A percentile compares a stretch with the other conserved stretches of the same genome.
These are phyloP conservation scores for Debaryomyces coudertii DNA, from an alignment of 1,139 yeast genomes.

Conservation along the genomic window DNA sequence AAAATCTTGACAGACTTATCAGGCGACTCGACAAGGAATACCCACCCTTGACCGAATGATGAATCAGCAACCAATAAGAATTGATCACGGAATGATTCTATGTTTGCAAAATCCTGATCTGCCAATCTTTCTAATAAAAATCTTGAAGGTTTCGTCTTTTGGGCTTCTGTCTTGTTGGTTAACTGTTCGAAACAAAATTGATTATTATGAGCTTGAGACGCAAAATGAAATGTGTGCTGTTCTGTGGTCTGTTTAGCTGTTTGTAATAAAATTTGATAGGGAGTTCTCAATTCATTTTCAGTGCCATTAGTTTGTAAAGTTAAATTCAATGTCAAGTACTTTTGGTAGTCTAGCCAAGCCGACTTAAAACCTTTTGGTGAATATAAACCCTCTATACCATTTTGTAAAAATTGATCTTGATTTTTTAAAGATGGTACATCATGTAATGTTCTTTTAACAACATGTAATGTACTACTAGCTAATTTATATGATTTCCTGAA, in stretches of 20 bases:
- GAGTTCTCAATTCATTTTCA: slow-evolving; percentile 73
- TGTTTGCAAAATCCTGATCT: slow-evolving; percentile 38
- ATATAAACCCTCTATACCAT: slow-evolving; percentile 76
- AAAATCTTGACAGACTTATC: slow-evolving; percentile 67
- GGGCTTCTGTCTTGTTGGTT: slow-evolving; percentile 34
- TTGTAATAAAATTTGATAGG: slow-evolving; percentile 74
- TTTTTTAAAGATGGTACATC: slow-evolving; percentile 62
- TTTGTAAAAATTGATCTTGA: slow-evolving; percentile 36
- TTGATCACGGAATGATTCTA: slow-evolving; percentile 58
- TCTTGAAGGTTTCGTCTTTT: slow-evolving; percentile 50
- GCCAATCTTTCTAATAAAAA: slow-evolving; percentile 47
- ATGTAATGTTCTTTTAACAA: slow-evolving; percentile 50
- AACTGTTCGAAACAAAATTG: slow-evolving; percentile 84
- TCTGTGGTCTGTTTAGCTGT: slow-evolving; percentile 72
- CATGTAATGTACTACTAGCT: slow-evolving; percentile 1
- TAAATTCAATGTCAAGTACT: slow-evolving; percentile 64
- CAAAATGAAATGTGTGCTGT: slow-evolving; percentile 78
- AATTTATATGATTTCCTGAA: slow-evolving; percentile 9
- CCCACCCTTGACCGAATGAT: slow-evolving; percentile 79
- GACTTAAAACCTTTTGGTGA: slow-evolving; percentile 66
- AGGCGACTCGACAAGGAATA: slow-evolving; percentile 76
- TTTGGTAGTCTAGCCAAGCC: slow-evolving; percentile 85
- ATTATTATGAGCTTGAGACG: slow-evolving; percentile 91
- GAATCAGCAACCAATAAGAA: slow-evolving; percentile 59
- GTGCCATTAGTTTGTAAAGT: slow-evolving; percentile 80